Base-by-base conservation (phyloP, 2,329 filamentous ascomycete genomes). In the Alternaria tenuissima region DNA sequence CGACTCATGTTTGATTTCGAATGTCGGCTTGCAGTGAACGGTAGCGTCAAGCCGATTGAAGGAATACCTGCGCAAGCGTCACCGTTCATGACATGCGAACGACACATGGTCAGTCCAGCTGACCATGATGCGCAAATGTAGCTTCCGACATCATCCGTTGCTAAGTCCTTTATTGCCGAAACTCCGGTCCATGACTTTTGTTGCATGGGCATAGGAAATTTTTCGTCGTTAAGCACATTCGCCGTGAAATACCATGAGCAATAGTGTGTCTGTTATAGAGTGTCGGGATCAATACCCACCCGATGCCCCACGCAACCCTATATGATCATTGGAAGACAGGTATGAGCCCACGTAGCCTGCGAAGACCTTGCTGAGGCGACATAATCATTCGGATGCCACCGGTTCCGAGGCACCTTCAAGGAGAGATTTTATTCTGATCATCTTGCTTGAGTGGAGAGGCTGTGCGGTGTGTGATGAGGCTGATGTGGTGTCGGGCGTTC, bases 1-100 rank as follows among this genome's bases (percentile, higher is more conserved):
- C 46, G 46, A 49, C 32, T 38, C 46, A 38, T 36, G 46, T 49
- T 7, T 38, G 32, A 49, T 26, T 49, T 49, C 14, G 22, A 38
- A 49, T 24, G 20, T 24, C 16, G 46, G 46, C 46, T 38, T 49
- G 46, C 14, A 49, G 32, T 49, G 46, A 49, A 24, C 30, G 32
- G 32, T 49, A 26, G 20, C 32, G 32, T 36, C 30, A 24, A 49
- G 46, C 46, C 32, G 12, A 49, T 34, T 38, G 46, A 36, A 49
- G 24, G 48, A 54, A 52, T 32, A 53, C 38, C 24, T 39, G 54
- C 34, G 57, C 44, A 51, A 44, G 52, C 49, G 52, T 48, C 51
- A 56, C 57, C 44, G 57, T 59, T 59, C 52, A n/a, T 32, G 44
- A 55, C 42, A 59, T 59, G 57, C 57, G 57, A 59, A 59, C 57